Evolutionary conservation across 1,139 yeast genomes (phyloP).

Genomic region (Lodderomyces metapsilosis): DNA sequence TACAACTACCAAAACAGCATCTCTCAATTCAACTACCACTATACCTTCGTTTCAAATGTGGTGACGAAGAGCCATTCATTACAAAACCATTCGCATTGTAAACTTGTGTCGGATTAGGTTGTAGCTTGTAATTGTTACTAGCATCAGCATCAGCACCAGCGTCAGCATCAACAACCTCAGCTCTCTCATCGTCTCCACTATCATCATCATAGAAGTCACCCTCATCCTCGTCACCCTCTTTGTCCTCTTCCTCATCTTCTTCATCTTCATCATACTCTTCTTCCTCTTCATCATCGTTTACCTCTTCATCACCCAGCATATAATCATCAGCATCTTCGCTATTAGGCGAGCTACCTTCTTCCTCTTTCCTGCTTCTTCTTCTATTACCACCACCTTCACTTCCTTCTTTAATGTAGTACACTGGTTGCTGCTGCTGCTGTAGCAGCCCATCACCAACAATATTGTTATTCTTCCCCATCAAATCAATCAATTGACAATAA

Average conservation of each 20-base stretch:
- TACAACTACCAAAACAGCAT: background rate
- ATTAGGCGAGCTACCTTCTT: slow-evolving; percentile 7
- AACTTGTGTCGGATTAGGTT: slow-evolving; percentile 8
- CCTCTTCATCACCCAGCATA: slow-evolving; percentile 8
- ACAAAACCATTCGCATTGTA: slow-evolving; percentile 28
- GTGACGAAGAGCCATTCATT: slow-evolving; percentile 33
- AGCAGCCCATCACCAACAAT: slow-evolving; percentile 8
- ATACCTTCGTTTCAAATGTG: slow-evolving; percentile 34
- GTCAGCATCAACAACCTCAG: slow-evolving; percentile 4
- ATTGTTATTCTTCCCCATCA: slow-evolving; percentile 49
- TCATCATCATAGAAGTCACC: slow-evolving; percentile 3
- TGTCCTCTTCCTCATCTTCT: slow-evolving; percentile 8
- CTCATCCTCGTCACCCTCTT: slow-evolving; percentile 5
- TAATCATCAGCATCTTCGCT: slow-evolving; percentile 16
- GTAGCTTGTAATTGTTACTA: background rate
- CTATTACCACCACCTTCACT: slow-evolving; percentile 14
- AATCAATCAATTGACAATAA: slow-evolving; percentile 57
- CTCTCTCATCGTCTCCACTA: background rate
- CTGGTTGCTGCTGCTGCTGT: background rate
- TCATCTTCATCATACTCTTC: slow-evolving; percentile 12
- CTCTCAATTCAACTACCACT: slow-evolving; percentile 7
- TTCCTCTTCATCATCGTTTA: slow-evolving; percentile 10
- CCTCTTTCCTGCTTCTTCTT: background rate
- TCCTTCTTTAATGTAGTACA: background rate
- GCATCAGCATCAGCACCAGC: background rate